Percentiles rank a stretch among this genome's conserved stretches.
phyloP scores from a whole-genome alignment of 768 basidiomycete species.

The Mycena vulgaris region DNA sequence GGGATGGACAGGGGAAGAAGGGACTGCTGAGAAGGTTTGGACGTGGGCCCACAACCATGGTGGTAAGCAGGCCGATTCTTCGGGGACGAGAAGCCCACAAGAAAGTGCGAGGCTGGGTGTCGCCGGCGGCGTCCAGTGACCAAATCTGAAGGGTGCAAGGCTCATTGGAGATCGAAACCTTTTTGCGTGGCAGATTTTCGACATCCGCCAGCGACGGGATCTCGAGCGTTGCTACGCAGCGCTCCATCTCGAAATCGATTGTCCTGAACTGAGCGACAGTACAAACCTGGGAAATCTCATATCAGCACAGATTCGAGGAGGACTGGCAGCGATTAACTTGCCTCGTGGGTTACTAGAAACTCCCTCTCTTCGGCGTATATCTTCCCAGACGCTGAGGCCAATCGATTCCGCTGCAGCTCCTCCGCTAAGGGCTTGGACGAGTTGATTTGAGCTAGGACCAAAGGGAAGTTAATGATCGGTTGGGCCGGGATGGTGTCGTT shows the following conservation, averaged over 20 bases:
- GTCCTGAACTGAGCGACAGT: constrained; percentile 36
- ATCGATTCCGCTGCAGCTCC: constrained; percentile 16
- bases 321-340: background rate
- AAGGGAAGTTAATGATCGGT: constrained; percentile 26
- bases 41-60: background rate
- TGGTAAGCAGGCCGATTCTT: background rate
- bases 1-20: background rate
- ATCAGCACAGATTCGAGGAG: background rate
- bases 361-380: constrained; percentile 26
- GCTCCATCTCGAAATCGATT: constrained; percentile 35
- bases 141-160: background rate
- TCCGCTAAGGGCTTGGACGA: constrained; percentile 1
- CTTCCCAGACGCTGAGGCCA: constrained; percentile 12
- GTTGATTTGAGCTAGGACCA: constrained; percentile 22
- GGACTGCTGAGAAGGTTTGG: background rate
- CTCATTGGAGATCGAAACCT: background rate
- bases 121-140: background rate
- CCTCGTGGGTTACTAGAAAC: background rate
- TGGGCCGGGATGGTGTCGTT: background rate
- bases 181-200: background rate
- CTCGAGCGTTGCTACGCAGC: constrained; percentile 23
- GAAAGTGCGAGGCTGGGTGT: background rate
- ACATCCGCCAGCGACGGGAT: constrained; percentile 7
- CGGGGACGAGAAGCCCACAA: constrained; percentile 6
- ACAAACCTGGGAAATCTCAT: constrained; percentile 12